Base-by-base conservation (phyloP, 2,329 filamentous ascomycete species). In the Myriosclerotinia duriaeana region DNA sequence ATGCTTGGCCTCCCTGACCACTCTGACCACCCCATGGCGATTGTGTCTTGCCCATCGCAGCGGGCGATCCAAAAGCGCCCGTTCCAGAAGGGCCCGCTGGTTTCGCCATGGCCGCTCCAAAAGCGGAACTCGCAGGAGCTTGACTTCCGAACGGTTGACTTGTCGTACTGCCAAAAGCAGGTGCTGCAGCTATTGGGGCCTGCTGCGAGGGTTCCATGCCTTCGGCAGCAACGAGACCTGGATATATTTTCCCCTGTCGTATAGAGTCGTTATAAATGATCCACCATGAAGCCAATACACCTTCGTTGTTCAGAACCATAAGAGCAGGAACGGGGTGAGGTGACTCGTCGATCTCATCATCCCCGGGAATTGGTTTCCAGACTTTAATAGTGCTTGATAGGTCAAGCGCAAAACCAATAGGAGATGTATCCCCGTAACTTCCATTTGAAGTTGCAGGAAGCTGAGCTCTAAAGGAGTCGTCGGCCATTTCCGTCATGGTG, bases 221-320 rank as follows among this genome's bases (percentile, higher is more conserved):
- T 48, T 69, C 72, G 42, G 80, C 80, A 54, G 79, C 80, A 52
- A 83, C 80, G 70, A 97, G 81, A 5, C 90, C 91, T 52, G 89
- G 85, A 76, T 93, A 98, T 0, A 86, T 85, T 8, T 86, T 87
- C 4, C 88, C 88, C 72, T 89, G 82, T 67, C 89, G 86, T 69
- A 99, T 88, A 2, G 94, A 93, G 53, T 96, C 92, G 46, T 90
- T 87, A 78, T 97, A 97, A 26, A 98, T 85, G 53, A 98, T 79
- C 92, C 94, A 97, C 93, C 94, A 99, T 15, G 88, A 85, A 55
- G 87, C 87, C 20, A 99, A 81, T 12, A 96, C 80, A 70, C 95
- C 95, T 74, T 97, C 92, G 71, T 97, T 89, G 68, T 96, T 98
- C 20, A 99, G 81, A 40, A 92, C 84, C 83, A 95, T 89, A 53